phyloP scores from a whole-genome alignment of 768 basidiomycete genomes.

The Naganishia friedmannii region DNA sequence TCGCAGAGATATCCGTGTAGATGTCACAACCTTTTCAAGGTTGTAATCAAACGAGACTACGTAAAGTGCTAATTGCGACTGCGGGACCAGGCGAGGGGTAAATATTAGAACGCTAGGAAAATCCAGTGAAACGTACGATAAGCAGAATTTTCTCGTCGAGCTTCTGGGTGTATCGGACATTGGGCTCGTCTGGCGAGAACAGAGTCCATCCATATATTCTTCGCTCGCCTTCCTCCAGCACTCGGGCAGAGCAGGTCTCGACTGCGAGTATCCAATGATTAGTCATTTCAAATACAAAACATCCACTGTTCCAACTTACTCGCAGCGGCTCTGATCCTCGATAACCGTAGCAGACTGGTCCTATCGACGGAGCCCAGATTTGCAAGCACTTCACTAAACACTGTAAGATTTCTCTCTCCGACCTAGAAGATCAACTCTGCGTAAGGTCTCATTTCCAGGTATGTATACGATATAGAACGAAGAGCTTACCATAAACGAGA shows the following conservation, averaged over 20 bases:
- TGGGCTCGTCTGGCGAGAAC: conserved; percentile 75
- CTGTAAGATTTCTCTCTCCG: conserved; percentile 76
- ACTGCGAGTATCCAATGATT: conserved; percentile 52
- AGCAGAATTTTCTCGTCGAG: conserved; percentile 94
- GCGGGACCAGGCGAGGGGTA: conserved; percentile 22
- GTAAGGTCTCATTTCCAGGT: neutral
- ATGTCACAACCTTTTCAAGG: conserved; percentile 84
- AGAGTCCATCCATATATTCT: conserved; percentile 86
- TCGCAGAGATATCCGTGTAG: conserved; percentile 80
- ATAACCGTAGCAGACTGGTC: conserved; percentile 77
- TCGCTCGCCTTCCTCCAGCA: conserved; percentile 71
- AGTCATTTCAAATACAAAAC: neutral
- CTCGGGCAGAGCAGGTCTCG: conserved; percentile 75
- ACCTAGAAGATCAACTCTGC: conserved; percentile 50
- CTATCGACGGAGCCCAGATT: conserved; percentile 90
- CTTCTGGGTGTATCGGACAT: conserved; percentile 67
- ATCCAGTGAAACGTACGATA: conserved; percentile 61
- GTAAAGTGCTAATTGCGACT: conserved; percentile 60
- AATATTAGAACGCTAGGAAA: neutral
- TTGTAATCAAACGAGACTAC: conserved; percentile 72
- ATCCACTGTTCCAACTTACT: conserved; percentile 47
- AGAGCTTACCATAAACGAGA: conserved; percentile 54
- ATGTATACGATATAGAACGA: no score
- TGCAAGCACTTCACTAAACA: conserved; percentile 89
- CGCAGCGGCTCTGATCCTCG: conserved; percentile 84